Evolutionary conservation across 805 yeast species (phyloP), one percentile per base, ranked within the genome.

Genomic region (Suhomyces pyralidae): DNA sequence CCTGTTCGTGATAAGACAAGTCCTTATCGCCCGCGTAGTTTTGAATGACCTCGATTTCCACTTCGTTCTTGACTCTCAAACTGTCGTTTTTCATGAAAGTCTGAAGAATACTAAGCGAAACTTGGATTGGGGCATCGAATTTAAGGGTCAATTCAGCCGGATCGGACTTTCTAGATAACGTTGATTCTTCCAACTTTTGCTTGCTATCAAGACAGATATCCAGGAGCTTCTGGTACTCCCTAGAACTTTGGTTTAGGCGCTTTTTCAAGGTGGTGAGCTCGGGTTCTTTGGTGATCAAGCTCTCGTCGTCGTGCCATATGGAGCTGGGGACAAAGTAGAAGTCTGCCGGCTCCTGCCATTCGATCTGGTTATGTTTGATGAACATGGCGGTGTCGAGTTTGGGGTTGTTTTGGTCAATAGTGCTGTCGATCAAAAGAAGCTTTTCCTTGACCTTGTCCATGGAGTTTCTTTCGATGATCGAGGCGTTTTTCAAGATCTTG

Each of bases 261-360:
- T 75, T 72, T 63, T 81, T 83, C 62, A 88, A 70, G 40, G 79
- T 81, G 6, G 80, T 74, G 49, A 86, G 70, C 61, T 84, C 89
- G 5, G 77, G 79, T 42, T 81, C 84, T 44, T 80, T 79, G 1
- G 83, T 79, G 56, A 86, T 77, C 62, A 88, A 79, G 34, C 81
- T 73, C 58, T 90, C 97, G 68, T 94, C 97, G 63, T 94, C 99
- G 69, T 93, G 98, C 99, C 99, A 94, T 42, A 94, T 86, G 28
- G 91, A 85, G 24, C 96, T 85, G 1, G 98, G 97, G 56, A 88
- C 81, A 62, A 88, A 94, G 58, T 82, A 78, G 64, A 88, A 90
- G 70, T 93, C 98, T 6, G 74, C 75, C 1, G 97, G 98, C 61
- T 91, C 97, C 45, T 77, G 77, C 97, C 97, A 94, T 15, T 67